Evolutionary conservation across 163 green algal genomes (phyloP), one percentile per base, ranked within the genome.

Genomic region (Scenedesmus sp.): DNA sequence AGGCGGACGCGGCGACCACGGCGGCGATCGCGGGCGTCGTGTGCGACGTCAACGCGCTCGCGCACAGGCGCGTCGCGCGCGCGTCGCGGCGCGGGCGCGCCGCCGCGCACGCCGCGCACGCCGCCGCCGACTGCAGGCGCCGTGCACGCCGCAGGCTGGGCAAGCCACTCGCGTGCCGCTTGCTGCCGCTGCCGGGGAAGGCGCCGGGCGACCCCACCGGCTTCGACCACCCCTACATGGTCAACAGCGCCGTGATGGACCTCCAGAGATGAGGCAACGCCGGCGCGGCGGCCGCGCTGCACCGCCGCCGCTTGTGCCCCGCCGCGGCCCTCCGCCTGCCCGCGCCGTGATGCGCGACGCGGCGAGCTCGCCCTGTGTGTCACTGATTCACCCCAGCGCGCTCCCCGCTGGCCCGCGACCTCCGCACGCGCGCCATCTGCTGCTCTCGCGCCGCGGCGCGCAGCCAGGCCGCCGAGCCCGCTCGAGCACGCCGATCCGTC

Each of bases 221-320:
- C 2, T 91, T 91, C 29, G 57, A 69, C n/a, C 78, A 78, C 31
- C 87, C 87, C 0, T 91, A 90, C 79, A 62, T 91, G n/a, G n/a
- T 92, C 28, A 74, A 91, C 57, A 74, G 80, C 31, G 53, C 10
- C 0, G 70, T 85, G 3, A 86, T 91, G 86, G 36, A 67, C 6
- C 67, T 91, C 9, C 65, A 69, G 26, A 54, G 14, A 26, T 78
- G 45, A 78, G 14, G 24, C n/a, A n/a, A n/a, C n/a, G n/a, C n/a
- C n/a, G n/a, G n/a, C n/a, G n/a, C n/a, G n/a, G n/a, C n/a, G n/a
- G n/a, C n/a, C n/a, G n/a, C n/a, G n/a, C n/a, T n/a, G n/a, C n/a
- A n/a, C n/a, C n/a, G n/a, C n/a, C n/a, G n/a, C n/a, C n/a, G n/a
- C n/a, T n/a, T n/a, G n/a, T n/a, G n/a, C n/a, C n/a, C n/a, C n/a